Conservation (phyloP, 2,329 filamentous ascomycete species). For the Ophiostoma quercus region DNA sequence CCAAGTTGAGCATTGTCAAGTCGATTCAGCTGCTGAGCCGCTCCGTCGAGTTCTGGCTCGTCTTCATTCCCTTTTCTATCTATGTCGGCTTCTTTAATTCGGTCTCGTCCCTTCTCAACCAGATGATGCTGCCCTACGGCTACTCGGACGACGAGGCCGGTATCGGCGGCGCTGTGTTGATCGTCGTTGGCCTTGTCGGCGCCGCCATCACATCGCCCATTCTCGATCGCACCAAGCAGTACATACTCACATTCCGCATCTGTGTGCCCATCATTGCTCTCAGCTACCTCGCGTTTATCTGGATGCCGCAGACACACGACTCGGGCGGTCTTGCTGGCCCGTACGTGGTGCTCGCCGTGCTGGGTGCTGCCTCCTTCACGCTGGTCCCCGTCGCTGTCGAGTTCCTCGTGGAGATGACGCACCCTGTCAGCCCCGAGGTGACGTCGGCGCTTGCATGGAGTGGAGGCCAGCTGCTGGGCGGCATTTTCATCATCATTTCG, state of each 20-base stretch:
- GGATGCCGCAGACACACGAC: constrained; percentile 61
- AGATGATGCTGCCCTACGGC: constrained; percentile 80
- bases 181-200: constrained; percentile 75
- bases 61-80: constrained; percentile 73
- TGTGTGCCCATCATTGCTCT: constrained; percentile 68
- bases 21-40: constrained; percentile 50
- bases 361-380: constrained; percentile 75
- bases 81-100: constrained; percentile 95
- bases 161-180: constrained; percentile 82
- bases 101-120: constrained; percentile 79
- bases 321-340: constrained; percentile 55
- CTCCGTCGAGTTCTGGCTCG: constrained; percentile 70
- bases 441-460: constrained; percentile 80
- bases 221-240: constrained; percentile 78
- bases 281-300: constrained; percentile 74
- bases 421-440: constrained; percentile 81
- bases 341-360: constrained; percentile 67
- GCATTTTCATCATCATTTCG: constrained; percentile 75
- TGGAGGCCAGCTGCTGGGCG: constrained; percentile 79
- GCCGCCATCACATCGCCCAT: constrained; percentile 74
- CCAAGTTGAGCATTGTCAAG: constrained; percentile 48
- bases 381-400: constrained; percentile 82
- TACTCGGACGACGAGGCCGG: constrained; percentile 80
- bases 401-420: constrained; percentile 78
- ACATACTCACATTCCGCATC: constrained; percentile 65